phyloP scores from a whole-genome alignment of 352 stramenopile species.

The Pseudoperonospora humuli region DNA sequence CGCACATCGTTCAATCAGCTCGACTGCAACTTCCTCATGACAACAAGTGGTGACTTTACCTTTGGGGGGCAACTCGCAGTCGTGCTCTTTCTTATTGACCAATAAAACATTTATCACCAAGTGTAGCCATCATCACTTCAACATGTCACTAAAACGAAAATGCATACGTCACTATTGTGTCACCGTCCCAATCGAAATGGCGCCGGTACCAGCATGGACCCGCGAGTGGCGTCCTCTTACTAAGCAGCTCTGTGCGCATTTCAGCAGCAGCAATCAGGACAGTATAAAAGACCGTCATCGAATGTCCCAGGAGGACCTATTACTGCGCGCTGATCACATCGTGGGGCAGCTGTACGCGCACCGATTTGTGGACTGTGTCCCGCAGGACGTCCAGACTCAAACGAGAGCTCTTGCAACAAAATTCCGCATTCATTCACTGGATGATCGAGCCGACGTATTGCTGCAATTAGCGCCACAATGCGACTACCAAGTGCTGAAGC shows the following conservation, averaged over 20 bases:
- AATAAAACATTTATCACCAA: too few relatives aligned
- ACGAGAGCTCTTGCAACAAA: conserved; percentile 35
- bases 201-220: conserved; percentile 52
- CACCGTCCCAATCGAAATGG: too few relatives aligned
- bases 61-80: too few relatives aligned
- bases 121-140: conserved; percentile 19
- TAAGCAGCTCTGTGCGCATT: conserved; percentile 33
- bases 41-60: too few relatives aligned
- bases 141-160: conserved; percentile 11
- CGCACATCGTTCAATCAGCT: too few relatives aligned
- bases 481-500: conserved; percentile 44
- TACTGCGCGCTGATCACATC: conserved; percentile 41
- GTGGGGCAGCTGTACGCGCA: conserved; percentile 42
- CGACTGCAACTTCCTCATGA: too few relatives aligned
- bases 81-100: too few relatives aligned
- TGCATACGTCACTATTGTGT: background rate
- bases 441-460: conserved; percentile 33
- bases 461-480: conserved; percentile 24
- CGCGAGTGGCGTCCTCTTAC: conserved; percentile 52
- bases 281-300: background rate
- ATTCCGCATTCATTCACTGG: conserved; percentile 47
- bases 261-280: background rate
- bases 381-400: conserved; percentile 39
- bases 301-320: conserved; percentile 15
- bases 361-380: conserved; percentile 39